Conservation (phyloP, 2,329 filamentous ascomycete genomes). For the Lachnellula arida region DNA sequence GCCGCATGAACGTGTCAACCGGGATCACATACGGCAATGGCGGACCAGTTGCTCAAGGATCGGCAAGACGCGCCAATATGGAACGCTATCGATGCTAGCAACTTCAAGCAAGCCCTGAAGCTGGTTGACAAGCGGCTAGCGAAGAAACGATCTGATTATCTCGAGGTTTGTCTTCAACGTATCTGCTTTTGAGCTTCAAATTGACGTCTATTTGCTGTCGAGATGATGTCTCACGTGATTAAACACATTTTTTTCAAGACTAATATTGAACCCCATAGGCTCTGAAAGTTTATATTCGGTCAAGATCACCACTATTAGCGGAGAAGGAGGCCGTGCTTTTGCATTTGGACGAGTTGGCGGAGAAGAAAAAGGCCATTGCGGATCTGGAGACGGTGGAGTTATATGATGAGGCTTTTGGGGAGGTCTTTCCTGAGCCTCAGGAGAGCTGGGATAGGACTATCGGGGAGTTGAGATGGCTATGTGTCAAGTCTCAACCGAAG, state of each 20-base stretch:
- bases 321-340: slow-evolving; percentile 28
- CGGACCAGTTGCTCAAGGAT: slow-evolving; percentile 23
- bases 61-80: slow-evolving; percentile 31
- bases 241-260: slow-evolving; percentile 1
- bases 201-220: not conserved
- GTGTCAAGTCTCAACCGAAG: slow-evolving; percentile 30
- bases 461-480: slow-evolving; percentile 28
- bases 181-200: not conserved
- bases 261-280: slow-evolving; percentile 24
- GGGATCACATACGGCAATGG: slow-evolving; percentile 16
- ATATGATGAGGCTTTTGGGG: slow-evolving; percentile 27
- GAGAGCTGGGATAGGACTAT: slow-evolving; percentile 29
- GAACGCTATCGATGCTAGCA: slow-evolving; percentile 32
- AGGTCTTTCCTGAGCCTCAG: slow-evolving; percentile 19
- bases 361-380: slow-evolving; percentile 18
- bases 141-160: slow-evolving; percentile 30
- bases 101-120: slow-evolving; percentile 33
- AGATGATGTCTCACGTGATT: slow-evolving; percentile 14
- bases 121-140: slow-evolving; percentile 32
- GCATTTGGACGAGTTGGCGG: slow-evolving; percentile 25
- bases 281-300: slow-evolving; percentile 30
- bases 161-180: slow-evolving; percentile 25
- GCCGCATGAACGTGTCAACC: slow-evolving; percentile 3
- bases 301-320: slow-evolving; percentile 19
- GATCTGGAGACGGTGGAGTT: slow-evolving; percentile 30